A percentile compares a stretch with the other conserved stretches of the same genome.
These are phyloP conservation scores for Adiantum capillusveneris DNA, from an alignment of 75 land plant genomes.

Conservation along the genomic window DNA sequence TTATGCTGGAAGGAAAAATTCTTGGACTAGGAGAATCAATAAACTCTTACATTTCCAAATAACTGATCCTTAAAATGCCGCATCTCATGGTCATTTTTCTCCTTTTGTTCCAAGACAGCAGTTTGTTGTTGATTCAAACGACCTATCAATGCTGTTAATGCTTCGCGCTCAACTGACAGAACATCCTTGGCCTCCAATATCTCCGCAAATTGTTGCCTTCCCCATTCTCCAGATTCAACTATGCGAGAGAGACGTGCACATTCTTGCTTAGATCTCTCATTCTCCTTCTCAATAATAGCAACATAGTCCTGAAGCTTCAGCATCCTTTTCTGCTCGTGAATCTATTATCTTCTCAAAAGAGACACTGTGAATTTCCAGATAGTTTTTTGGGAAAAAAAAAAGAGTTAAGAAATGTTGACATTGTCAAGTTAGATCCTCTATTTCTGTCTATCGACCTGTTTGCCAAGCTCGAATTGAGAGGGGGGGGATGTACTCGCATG, in stretches of 20 bases:
- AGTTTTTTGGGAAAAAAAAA: too few species aligned
- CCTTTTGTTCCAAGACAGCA: constrained; percentile 19
- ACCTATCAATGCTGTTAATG: constrained; percentile 17
- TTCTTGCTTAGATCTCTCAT: constrained; percentile 15
- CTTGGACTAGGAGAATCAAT: too few species aligned
- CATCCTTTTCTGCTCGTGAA: constrained; percentile 23
- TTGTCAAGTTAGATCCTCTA: too few species aligned
- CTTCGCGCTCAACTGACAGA: constrained; percentile 19
- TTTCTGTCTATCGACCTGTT: too few species aligned
- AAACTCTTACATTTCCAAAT: constrained; percentile 10
- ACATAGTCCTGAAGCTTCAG: constrained; percentile 16
- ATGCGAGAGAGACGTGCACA: constrained; percentile 20
- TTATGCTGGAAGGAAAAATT: neutral
- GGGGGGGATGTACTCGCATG: too few species aligned
- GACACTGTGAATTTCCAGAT: too few species aligned
- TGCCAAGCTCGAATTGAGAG: too few species aligned
- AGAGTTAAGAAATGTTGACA: too few species aligned
- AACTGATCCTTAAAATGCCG: constrained; percentile 18
- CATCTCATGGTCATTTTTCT: constrained; percentile 19
- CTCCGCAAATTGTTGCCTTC: constrained; percentile 19
- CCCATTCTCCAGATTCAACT: constrained; percentile 29
- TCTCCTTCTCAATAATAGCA: constrained; percentile 20
- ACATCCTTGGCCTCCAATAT: constrained; percentile 22
- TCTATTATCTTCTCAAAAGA: constrained; percentile 6
- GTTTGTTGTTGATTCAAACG: constrained; percentile 22